Conservation (phyloP, 2,329 filamentous ascomycete genomes). For the Trichoderma sp. region DNA sequence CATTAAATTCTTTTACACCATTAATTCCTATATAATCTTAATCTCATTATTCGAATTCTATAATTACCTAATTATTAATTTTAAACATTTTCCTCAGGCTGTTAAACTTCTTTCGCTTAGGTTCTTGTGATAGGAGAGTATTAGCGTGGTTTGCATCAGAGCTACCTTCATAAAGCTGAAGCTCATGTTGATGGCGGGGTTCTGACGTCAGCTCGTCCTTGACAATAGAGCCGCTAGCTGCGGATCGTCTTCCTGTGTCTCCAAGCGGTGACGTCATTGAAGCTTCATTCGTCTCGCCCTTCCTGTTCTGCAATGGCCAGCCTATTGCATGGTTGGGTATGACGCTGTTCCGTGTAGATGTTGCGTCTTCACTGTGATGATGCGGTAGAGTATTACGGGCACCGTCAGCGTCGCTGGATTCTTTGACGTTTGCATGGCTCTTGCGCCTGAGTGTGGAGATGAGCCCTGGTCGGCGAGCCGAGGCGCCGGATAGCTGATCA, state of each 20-base stretch:
- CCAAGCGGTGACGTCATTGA: slow-evolving; percentile 9
- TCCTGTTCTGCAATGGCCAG: slow-evolving; percentile 37
- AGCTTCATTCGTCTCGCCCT: slow-evolving; percentile 6
- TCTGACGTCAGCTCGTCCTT: slow-evolving; percentile 1
- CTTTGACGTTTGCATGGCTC: slow-evolving; percentile 50
- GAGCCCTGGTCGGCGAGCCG: slow-evolving; percentile 50
- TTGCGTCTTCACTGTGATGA: slow-evolving; percentile 55
- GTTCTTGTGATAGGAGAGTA: background rate
- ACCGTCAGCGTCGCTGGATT: slow-evolving; percentile 61
- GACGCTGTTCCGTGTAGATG: slow-evolving; percentile 43
- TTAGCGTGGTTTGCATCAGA: background rate
- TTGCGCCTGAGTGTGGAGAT: slow-evolving; percentile 66
- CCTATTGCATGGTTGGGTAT: slow-evolving; percentile 34
- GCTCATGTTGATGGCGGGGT: background rate
- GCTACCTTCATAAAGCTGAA: background rate
- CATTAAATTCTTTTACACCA: background rate
- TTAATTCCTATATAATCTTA: background rate
- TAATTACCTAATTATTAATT: slow-evolving; percentile 10
- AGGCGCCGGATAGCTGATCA: slow-evolving; percentile 19
- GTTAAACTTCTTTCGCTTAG: slow-evolving; percentile 18
- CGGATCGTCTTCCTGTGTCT: slow-evolving; percentile 4
- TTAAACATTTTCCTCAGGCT: slow-evolving; percentile 20
- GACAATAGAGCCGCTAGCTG: background rate
- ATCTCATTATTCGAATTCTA: background rate
- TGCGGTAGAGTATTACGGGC: slow-evolving; percentile 64